Percentiles rank a stretch among this genome's conserved stretches.
Evolutionary conservation across 2,329 filamentous ascomycete genomes (phyloP).

Genomic region (Penicillium sclerotigenum): DNA sequence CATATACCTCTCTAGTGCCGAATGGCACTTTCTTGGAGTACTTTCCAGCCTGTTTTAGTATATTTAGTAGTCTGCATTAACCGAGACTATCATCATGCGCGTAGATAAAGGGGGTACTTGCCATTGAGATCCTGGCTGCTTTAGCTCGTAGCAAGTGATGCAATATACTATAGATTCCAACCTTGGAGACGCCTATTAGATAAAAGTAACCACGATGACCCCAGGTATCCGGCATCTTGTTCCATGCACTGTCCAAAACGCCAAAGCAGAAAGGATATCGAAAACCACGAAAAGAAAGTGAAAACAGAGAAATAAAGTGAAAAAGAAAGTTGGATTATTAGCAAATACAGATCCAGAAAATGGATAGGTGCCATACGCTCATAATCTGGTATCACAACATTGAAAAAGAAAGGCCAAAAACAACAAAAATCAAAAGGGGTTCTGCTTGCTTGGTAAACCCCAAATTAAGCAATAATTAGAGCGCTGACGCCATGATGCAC

Average conservation of each 20-base stretch:
- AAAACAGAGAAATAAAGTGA: neutral
- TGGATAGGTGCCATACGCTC: slow-evolving; percentile 28
- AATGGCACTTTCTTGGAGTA: neutral
- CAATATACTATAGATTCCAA: neutral
- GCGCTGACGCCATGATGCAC: slow-evolving; percentile 29
- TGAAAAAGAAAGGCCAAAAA: slow-evolving; percentile 10
- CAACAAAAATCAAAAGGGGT: slow-evolving; percentile 5
- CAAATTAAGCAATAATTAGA: slow-evolving; percentile 16
- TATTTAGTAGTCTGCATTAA: neutral
- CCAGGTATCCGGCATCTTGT: neutral
- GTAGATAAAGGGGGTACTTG: neutral
- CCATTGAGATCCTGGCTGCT: neutral
- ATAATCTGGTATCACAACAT: slow-evolving; percentile 35
- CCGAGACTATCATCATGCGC: neutral
- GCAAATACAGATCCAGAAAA: slow-evolving; percentile 32
- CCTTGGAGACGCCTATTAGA: neutral
- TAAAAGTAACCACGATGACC: neutral
- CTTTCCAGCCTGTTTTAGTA: neutral
- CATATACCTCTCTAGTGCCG: neutral
- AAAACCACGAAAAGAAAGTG: neutral
- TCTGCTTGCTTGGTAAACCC: slow-evolving; percentile 6
- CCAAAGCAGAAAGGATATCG: neutral
- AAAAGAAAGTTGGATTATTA: slow-evolving; percentile 19
- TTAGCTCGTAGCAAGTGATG: neutral
- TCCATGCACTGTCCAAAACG: neutral